Evolutionary conservation across 148 eudicot genomes (phyloP), one percentile per base, ranked within the genome.

Genomic region (Vaccinium myrtillus): DNA sequence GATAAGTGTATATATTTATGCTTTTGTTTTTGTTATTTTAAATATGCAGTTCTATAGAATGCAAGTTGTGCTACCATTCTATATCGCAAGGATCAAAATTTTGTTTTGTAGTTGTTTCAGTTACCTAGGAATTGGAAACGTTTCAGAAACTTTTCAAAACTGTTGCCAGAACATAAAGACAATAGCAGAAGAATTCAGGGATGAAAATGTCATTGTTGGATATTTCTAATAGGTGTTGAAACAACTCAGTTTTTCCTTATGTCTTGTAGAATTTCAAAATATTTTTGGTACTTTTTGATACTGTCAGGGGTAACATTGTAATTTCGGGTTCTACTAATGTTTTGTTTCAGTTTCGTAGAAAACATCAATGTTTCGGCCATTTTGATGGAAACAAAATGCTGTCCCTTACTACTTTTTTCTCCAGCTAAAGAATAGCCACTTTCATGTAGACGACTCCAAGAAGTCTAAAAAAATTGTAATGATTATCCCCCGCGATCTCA

Each of bases 1-100:
- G 2, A 84, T 87, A 53, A 39, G 16, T 16, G 83, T 83, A 83
- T 39, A 65, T 50, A 12, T 27, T 2, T 77, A 11, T 67, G 6
- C 2, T 55, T 36, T 36, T 55, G 4, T 54, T 53, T 53, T 9
- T 10, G 18, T 15, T 67, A 2, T n/a, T 67, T 8, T 25, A 7
- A 14, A 13, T 30, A 27, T 54, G 36, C 16, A n/a, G 6, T 51
- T 15, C 36, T 14, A 77, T 2, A 23, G 56, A 50, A 50, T 77
- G 43, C 32, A 50, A 50, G 25, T 77, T 39, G 23, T 25, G 43
- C 13, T 18, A 23, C 71, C 32, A 23, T 65, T 23, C 23, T n/a
- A n/a, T 23, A 10, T 8, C 23, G 2, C 43, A 63, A 30, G 43
- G 39, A 0, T 69, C 43, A 30, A 69, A 69, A 27, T 27, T 36